Percentiles rank a stretch among this genome's conserved stretches.
phyloP scores from a whole-genome alignment of 345 rosid genomes.

The Sisymbrium altissimum region DNA sequence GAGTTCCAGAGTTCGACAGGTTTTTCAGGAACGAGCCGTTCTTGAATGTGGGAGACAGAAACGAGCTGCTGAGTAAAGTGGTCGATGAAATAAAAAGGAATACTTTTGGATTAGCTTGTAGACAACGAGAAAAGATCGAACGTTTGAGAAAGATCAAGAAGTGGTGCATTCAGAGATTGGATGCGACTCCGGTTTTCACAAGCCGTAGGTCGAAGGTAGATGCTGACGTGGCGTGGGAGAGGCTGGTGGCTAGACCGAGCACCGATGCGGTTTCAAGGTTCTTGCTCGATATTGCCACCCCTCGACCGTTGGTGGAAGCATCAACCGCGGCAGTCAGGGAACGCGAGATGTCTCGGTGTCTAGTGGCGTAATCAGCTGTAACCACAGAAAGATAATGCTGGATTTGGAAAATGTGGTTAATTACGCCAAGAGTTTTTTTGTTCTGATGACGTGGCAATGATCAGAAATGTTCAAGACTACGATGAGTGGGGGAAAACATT shows the following conservation, averaged over 20 bases:
- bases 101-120: conserved; percentile 47
- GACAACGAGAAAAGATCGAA: conserved; percentile 58
- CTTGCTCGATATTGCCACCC: conserved; percentile 29
- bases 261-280: conserved; percentile 41
- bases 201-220: conserved; percentile 38
- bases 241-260: conserved; percentile 51
- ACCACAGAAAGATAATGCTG: neutral
- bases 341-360: conserved; percentile 36
- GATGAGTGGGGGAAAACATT: neutral
- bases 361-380: conserved; percentile 33
- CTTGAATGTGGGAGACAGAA: conserved; percentile 24
- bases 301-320: neutral
- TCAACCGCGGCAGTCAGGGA: neutral
- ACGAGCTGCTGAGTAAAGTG: conserved; percentile 43
- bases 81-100: conserved; percentile 49
- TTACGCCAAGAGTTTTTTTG: neutral
- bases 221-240: conserved; percentile 56
- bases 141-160: conserved; percentile 46
- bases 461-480: neutral
- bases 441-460: conserved; percentile 10
- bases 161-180: conserved; percentile 61
- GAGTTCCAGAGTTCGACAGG: conserved; percentile 62
- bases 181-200: conserved; percentile 57
- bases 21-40: conserved; percentile 44
- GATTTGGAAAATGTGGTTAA: conserved; percentile 2